Evolutionary conservation across 2,329 filamentous ascomycete species (phyloP), one percentile per base, ranked within the genome.

Genomic region (Monilinia laxa): DNA sequence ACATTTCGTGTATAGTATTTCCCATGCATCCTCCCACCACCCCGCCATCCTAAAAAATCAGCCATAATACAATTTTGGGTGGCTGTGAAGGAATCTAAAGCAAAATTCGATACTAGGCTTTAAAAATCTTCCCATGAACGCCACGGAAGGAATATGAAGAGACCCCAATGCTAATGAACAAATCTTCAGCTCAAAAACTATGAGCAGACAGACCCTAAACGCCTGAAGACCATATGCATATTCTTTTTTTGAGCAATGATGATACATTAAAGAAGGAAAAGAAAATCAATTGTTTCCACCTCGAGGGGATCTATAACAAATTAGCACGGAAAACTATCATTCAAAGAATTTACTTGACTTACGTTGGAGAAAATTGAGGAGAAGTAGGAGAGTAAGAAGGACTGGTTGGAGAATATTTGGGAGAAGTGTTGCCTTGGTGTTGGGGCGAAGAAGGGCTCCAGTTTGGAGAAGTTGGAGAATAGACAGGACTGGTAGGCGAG

Each of bases 331-430:
- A 20, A 12, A 12, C 35, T 28, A 38, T 20, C 16, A 47, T 20
- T 58, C 5, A 25, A 25, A 5, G 35, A 5, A 28, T 58, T 51
- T 28, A 4, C 31, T 62, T 20, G 20, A 54, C 69, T 70, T 72
- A 72, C 71, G 71, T 72, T 38, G 73, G 73, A 52, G 73, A 75
- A 57, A 73, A 75, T 62, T 73, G 68, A 67, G 74, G 74, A 68
- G 72, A 74, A 49, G 70, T 72, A 42, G 71, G 73, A 60, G 72
- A 73, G 62, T 73, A 73, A 40, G 69, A 71, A 7, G 72, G 70
- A 12, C 71, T 70, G 25, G 73, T 74, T 38, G 73, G 73, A 42
- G 72, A 75, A 51, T 71, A 71, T 69, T 79, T 80, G 4, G 82
- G 81, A 56, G 81, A 81, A 23, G 74, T 73, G 28, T 67, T 70